Conservation (phyloP, 768 basidiomycete species). For the Rhizopogon vesiculosus region DNA sequence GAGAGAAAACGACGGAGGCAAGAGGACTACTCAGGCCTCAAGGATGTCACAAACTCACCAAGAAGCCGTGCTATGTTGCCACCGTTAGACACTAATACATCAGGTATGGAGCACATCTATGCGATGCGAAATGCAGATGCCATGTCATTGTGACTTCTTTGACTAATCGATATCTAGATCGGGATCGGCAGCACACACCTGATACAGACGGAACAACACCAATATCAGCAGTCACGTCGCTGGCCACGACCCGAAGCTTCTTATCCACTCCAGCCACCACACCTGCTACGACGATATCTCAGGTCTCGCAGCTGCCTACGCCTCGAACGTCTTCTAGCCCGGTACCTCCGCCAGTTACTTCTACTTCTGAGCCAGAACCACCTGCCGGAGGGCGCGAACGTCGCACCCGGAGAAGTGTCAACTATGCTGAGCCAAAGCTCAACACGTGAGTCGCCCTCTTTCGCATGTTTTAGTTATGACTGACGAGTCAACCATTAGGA, state of each 20-base stretch:
- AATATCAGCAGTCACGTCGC: slow-evolving; percentile 31
- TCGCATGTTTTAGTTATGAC: slow-evolving; percentile 6
- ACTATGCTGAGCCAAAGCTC: slow-evolving; percentile 84
- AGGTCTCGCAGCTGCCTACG: slow-evolving; percentile 39
- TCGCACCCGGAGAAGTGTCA: slow-evolving; percentile 71
- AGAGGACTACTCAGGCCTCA: slow-evolving; percentile 36
- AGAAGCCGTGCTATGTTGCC: slow-evolving; percentile 30
- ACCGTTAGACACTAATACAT: slow-evolving; percentile 30
- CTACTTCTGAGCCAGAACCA: slow-evolving; percentile 28
- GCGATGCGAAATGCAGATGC: not conserved
- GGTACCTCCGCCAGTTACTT: slow-evolving; percentile 29
- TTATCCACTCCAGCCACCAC: slow-evolving; percentile 40
- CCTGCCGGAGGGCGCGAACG: slow-evolving; percentile 39
- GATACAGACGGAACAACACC: slow-evolving; percentile 30
- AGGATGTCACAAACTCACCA: slow-evolving; percentile 63
- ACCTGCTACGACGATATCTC: slow-evolving; percentile 26
- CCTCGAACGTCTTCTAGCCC: slow-evolving; percentile 49
- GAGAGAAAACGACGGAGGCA: slow-evolving; percentile 39
- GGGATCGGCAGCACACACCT: slow-evolving; percentile 31
- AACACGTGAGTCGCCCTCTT: slow-evolving; percentile 60
- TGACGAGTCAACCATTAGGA: slow-evolving; percentile 37
- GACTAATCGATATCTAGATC: slow-evolving; percentile 22
- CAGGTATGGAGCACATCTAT: slow-evolving; percentile 25
- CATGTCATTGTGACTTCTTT: slow-evolving; percentile 3
- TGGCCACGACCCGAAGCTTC: slow-evolving; percentile 33